Conservation (phyloP, 768 basidiomycete species). For the Suillus cothurnatus region DNA sequence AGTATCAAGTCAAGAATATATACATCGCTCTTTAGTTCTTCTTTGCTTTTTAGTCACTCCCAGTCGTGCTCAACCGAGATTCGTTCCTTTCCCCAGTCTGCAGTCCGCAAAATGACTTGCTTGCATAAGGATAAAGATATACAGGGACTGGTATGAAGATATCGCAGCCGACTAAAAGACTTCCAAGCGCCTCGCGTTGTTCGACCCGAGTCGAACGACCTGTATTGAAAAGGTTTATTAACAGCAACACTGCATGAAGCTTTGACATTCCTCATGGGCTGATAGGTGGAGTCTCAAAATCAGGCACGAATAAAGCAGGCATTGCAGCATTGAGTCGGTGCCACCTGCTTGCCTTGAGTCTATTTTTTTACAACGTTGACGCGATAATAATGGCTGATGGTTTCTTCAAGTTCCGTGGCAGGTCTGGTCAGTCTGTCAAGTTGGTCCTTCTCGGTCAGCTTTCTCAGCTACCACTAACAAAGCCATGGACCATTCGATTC, state of each 20-base stretch:
- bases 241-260: background rate
- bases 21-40: background rate
- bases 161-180: background rate
- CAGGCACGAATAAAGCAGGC: background rate
- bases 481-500: too few relatives aligned
- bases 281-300: background rate
- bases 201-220: background rate
- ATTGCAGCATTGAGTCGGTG: background rate
- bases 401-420: slow-evolving; percentile 43
- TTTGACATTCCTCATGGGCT: background rate
- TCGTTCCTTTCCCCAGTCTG: background rate
- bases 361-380: background rate
- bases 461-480: background rate
- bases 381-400: background rate
- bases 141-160: background rate
- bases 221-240: background rate
- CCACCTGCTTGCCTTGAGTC: background rate
- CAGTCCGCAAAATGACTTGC: background rate
- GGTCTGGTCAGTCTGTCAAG: slow-evolving; percentile 91
- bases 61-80: background rate
- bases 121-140: background rate
- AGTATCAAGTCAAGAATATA: background rate
- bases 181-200: background rate
- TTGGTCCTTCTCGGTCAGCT: slow-evolving; percentile 90
- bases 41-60: background rate